Conservation (phyloP, 202 grass and related monocot genomes). For the Eragrostis tef region DNA sequence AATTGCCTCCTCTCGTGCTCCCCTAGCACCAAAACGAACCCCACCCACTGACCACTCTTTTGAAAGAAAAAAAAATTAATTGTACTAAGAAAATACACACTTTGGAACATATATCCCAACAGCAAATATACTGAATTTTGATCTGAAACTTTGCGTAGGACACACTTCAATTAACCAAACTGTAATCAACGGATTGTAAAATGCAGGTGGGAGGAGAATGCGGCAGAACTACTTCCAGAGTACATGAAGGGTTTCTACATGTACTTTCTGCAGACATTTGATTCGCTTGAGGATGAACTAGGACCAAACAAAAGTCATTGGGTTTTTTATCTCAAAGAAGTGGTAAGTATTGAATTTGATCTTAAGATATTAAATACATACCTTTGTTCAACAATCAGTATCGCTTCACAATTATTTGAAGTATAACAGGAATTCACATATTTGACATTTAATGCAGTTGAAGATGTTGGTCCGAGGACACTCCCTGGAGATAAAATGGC, state of each 20-base stretch:
- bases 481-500: conserved; percentile 35
- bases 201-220: conserved; percentile 14
- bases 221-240: conserved; percentile 28
- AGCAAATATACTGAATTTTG: neutral
- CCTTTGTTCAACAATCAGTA: neutral
- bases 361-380: neutral
- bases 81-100: no score
- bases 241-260: conserved; percentile 42
- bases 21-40: no score
- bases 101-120: neutral
- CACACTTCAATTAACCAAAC: neutral
- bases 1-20: no score
- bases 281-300: conserved; percentile 17
- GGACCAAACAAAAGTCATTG: conserved; percentile 16
- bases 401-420: neutral
- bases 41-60: no score
- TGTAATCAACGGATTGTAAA: conserved; percentile 4
- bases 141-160: neutral
- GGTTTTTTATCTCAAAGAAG: conserved; percentile 36
- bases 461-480: neutral
- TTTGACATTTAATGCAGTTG: neutral
- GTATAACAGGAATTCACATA: neutral
- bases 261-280: conserved; percentile 21
- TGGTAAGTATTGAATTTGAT: conserved; percentile 8
- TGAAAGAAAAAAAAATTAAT: no score